Evolutionary conservation across 2,329 filamentous ascomycete species (phyloP).

Genomic region (Emmonsiellopsis sp.): DNA sequence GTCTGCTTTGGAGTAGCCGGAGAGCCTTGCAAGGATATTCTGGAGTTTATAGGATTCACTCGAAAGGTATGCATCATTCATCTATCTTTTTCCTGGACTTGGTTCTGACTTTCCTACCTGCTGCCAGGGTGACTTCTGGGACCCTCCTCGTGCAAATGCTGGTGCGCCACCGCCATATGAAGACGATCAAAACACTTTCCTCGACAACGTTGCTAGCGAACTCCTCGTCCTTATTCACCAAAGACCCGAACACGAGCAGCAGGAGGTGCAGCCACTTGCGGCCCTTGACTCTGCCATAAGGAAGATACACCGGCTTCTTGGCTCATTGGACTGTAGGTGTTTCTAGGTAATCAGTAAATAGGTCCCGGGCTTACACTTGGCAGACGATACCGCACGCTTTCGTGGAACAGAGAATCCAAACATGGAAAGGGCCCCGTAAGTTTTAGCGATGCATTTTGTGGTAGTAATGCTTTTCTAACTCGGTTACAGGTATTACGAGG

Average conservation of each 20-base stretch:
- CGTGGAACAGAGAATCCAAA: not conserved
- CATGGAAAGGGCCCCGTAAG: slow-evolving; percentile 2
- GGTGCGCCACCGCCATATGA: slow-evolving; percentile 30
- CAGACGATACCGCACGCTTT: slow-evolving; percentile 8
- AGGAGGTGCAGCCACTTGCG: slow-evolving; percentile 23
- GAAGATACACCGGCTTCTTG: slow-evolving; percentile 31
- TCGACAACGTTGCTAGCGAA: slow-evolving; percentile 55
- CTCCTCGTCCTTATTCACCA: slow-evolving; percentile 44
- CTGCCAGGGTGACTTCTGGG: slow-evolving; percentile 32
- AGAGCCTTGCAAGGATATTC: slow-evolving; percentile 44
- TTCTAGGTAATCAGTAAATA: not conserved
- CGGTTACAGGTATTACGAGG: slow-evolving; percentile 45
- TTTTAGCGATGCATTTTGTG: not conserved
- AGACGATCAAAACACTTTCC: slow-evolving; percentile 34
- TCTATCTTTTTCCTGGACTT: slow-evolving; percentile 2
- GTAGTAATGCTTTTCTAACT: not conserved
- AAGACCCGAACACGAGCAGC: slow-evolving; percentile 31
- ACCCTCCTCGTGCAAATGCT: slow-evolving; percentile 30
- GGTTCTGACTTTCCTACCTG: not conserved
- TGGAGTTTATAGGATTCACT: slow-evolving; percentile 51
- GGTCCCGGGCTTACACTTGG: not conserved
- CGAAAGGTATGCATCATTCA: slow-evolving; percentile 29
- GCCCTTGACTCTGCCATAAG: slow-evolving; percentile 25
- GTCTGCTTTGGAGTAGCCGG: slow-evolving; percentile 53
- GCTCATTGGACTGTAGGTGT: slow-evolving; percentile 26